Evolutionary conservation across 139 green algal genomes (phyloP), one percentile per base, ranked within the genome.

Genomic region (Closterium sp.): DNA sequence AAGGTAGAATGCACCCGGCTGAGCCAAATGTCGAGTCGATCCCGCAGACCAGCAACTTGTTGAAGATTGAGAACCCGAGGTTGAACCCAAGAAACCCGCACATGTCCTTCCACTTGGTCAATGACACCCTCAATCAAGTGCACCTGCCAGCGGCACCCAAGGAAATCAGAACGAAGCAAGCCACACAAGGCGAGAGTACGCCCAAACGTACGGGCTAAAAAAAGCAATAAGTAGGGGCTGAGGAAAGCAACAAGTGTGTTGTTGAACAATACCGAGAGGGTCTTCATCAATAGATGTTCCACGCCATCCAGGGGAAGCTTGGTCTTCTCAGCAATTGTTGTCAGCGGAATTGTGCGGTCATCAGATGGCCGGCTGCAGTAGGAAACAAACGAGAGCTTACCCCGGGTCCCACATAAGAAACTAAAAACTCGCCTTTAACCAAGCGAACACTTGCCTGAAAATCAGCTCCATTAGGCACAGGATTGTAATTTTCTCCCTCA

Each of bases 261-360:
- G 6, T 12, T 90, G 86, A 88, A 19, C 32, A 85, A 35, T 93
- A 95, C 92, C 21, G 84, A 92, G 16, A 96, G 85, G 21, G 90
- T 95, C 96, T 99, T 98, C 97, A 99, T 99, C 28, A 99, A 95
- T 87, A 99, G 95, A 91, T 98, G 98, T 95, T 99, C 98, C 6
- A 98, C 98, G 6, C 97, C 98, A 84, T 99, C 98, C 3, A 94
- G 5, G n/a, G 93, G 90, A 86, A 99, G 96, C 95, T 98, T 98
- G 83, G 98, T 98, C 81, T 95, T 93, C 55, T 92, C 90, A 25
- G 95, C 97, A 35, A 99, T 97, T 87, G 91, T 90, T 1, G 84
- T 66, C 36, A 98, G 93, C 1, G 95, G 85, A 33, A 99, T 97
- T 86, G 90, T 94, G 32, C 98, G 95, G 31, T 97, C 84, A 35